Base-by-base conservation (phyloP, 257 asterid genomes). In the Solanum bulbocastanum region DNA sequence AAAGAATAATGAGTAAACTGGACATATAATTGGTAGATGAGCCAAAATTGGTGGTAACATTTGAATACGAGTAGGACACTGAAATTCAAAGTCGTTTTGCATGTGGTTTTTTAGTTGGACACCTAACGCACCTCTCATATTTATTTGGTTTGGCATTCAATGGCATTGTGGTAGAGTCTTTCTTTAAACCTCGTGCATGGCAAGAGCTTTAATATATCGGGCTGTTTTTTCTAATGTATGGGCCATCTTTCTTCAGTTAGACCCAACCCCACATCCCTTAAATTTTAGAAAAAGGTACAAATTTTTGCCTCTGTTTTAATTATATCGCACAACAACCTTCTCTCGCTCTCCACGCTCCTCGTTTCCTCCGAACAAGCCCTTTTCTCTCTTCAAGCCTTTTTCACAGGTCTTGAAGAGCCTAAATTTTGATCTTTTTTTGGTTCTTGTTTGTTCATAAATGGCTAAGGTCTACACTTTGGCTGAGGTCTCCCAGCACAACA, bases 401-500 rank as follows among this genome's bases (percentile, higher is more conserved):
- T 37, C 49, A 75, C 87, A 83, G 83, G 75, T 82, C 88, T 85
- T 82, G 86, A 62, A 89, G 75, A 73, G 49, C 87, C 84, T 60
- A 32, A 79, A 22, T 49, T 56, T 62, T 62, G 62, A 23, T 72
- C 69, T 35, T 30, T 87, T 83, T 35, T 35, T 84, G n/a, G 62
- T 25, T 37, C 49, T 35, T 65, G 23, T 62, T 33, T 86, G 32
- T 81, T 40, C n/a, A 30, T 36, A 74, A 87, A 95, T 94, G 98
- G 96, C 72, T 62, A 94, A 92, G 86, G 91, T 93, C 40, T 94
- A 71, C 83, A 92, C 93, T 83, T 88, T 96, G 91, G 94, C 95
- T 18, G 95, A 96, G 93, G 93, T 95, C 83, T 91, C 98, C 40
- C 90, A 93, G 91, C 99, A 96, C 95, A 94, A 90, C 93, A 90